Percentiles rank a stretch among this genome's conserved stretches.
These are phyloP conservation scores for Diaporthe velutina DNA, from an alignment of 2,329 filamentous ascomycete species.

Conservation along the genomic window DNA sequence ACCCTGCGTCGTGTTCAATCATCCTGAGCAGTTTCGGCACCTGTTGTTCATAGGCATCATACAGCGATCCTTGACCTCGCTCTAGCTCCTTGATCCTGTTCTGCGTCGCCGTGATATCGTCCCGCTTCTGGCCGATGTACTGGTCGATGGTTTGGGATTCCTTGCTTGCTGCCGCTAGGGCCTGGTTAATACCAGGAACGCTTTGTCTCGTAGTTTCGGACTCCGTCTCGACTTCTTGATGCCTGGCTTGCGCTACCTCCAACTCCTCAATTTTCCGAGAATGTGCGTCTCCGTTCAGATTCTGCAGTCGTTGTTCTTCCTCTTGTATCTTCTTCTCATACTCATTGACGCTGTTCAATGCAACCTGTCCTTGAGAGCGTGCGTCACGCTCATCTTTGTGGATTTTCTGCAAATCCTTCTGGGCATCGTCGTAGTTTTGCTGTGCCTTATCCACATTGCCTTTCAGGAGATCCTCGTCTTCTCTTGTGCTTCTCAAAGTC, in stretches of 20 bases:
- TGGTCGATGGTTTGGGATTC: conserved; percentile 48
- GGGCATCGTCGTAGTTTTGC: conserved; percentile 65
- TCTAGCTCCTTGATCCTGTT: conserved; percentile 64
- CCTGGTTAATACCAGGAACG: conserved; percentile 51
- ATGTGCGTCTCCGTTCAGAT: conserved; percentile 78
- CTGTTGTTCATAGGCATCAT: conserved; percentile 73
- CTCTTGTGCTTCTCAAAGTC: conserved; percentile 58
- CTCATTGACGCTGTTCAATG: conserved; percentile 60
- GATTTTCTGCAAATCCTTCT: conserved; percentile 66
- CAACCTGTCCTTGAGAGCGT: conserved; percentile 66
- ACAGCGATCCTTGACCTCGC: conserved; percentile 69
- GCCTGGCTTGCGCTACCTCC: conserved; percentile 66
- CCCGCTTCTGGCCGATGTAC: conserved; percentile 58
- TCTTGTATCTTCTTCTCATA: conserved; percentile 62
- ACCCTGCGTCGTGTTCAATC: conserved; percentile 79
- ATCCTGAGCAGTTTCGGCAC: conserved; percentile 74
- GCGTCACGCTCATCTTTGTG: conserved; percentile 77
- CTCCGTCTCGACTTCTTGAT: conserved; percentile 56
- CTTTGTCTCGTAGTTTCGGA: conserved; percentile 47
- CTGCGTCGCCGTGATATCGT: conserved; percentile 68
- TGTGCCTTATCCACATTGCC: conserved; percentile 63
- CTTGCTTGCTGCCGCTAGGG: conserved; percentile 49
- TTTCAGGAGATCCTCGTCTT: conserved; percentile 59
- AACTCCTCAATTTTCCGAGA: conserved; percentile 71
- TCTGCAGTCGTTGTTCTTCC: conserved; percentile 73